These are phyloP conservation scores for Piper longum DNA, from an alignment of 164 flowering plant genomes.

Conservation along the genomic window DNA sequence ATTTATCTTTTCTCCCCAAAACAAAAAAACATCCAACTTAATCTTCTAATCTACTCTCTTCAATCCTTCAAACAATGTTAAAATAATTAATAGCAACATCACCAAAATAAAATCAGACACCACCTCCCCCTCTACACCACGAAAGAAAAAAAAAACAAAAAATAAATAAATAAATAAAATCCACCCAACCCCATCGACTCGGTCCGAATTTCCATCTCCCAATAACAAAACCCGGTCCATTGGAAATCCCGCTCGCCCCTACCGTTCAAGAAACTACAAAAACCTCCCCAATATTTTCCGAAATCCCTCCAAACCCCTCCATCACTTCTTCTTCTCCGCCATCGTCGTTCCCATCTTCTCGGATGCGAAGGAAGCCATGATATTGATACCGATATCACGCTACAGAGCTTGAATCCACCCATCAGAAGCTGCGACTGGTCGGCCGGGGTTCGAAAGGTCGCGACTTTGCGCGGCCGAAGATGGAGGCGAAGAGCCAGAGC, in stretches of 20 bases:
- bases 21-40: no score
- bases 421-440: constrained; percentile 12
- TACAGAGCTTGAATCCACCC: constrained; percentile 28
- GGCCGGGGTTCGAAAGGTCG: background rate
- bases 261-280: background rate
- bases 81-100: no score
- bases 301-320: background rate
- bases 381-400: constrained; percentile 23
- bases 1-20: no score
- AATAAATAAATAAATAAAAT: no score
- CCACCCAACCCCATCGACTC: background rate
- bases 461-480: constrained; percentile 3
- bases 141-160: no score
- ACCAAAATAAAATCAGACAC: no score
- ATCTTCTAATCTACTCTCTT: no score
- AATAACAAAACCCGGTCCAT: constrained; percentile 8
- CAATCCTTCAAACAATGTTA: no score
- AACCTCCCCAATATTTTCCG: background rate
- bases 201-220: constrained; percentile 1
- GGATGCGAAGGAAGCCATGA: constrained; percentile 26
- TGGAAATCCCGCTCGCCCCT: constrained; percentile 9
- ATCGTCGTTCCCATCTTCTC: constrained; percentile 1
- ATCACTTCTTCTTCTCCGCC: constrained; percentile 4
- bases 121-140: no score
- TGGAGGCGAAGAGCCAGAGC: constrained; percentile 50